A percentile compares a stretch with the other conserved stretches of the same genome.
phyloP scores from a whole-genome alignment of 75 land plant genomes.

The Pinus albicaulis region DNA sequence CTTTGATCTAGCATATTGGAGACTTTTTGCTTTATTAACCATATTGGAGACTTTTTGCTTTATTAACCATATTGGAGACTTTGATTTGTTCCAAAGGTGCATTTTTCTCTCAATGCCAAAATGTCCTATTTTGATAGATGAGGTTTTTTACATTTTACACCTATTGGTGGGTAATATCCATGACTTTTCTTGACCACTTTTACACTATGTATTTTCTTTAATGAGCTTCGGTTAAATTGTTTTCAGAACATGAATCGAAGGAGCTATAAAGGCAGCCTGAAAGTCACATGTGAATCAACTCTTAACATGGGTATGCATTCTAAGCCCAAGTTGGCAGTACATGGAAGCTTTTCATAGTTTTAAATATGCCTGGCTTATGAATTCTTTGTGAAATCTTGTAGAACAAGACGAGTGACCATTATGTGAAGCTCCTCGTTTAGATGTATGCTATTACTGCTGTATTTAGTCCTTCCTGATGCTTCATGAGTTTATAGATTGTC shows the following conservation, averaged over 20 bases:
- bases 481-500: neutral
- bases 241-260: neutral
- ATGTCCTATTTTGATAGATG: neutral
- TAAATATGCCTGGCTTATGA: neutral
- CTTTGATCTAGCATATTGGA: neutral
- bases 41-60: neutral
- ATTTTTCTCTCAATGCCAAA: neutral
- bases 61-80: neutral
- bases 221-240: neutral
- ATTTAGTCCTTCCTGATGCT: neutral
- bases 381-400: neutral
- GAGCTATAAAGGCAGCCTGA: neutral
- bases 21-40: neutral
- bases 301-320: neutral
- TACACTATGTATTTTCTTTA: neutral
- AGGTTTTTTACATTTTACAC: neutral
- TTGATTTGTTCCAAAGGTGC: neutral
- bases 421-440: neutral
- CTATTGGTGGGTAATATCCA: neutral
- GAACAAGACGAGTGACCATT: neutral
- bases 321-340: neutral
- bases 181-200: neutral
- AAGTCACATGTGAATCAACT: slow-evolving; percentile 8
- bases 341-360: neutral
- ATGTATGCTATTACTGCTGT: neutral